Percentiles rank a stretch among this genome's conserved stretches.
These are phyloP conservation scores for Primulina eburnea DNA, from an alignment of 257 asterid species.

Conservation along the genomic window DNA sequence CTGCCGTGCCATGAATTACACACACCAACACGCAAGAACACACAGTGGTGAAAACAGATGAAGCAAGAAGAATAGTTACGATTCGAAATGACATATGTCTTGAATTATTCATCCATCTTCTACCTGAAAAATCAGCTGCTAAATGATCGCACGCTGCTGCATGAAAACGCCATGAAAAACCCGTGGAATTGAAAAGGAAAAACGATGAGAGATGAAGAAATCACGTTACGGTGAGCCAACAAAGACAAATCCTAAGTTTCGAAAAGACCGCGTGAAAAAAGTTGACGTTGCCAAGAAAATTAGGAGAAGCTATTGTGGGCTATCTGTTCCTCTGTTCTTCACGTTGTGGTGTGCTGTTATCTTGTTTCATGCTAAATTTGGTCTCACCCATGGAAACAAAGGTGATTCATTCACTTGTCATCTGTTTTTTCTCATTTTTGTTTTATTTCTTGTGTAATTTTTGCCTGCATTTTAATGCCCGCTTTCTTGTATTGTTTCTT, in stretches of 20 bases:
- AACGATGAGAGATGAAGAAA: conserved; percentile 54
- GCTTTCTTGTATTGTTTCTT: background rate
- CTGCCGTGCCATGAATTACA: conserved; percentile 16
- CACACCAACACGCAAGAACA: background rate
- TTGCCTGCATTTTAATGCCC: background rate
- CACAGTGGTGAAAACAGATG: background rate
- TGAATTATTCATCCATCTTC: background rate
- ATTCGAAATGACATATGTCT: background rate
- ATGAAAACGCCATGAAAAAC: conserved; percentile 5
- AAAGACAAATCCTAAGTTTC: conserved; percentile 26
- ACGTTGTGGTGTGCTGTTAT: conserved; percentile 52
- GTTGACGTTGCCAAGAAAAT: conserved; percentile 21
- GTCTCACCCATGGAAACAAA: conserved; percentile 60
- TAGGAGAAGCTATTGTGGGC: conserved; percentile 39
- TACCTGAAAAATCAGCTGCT: background rate
- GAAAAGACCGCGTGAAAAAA: conserved; percentile 27
- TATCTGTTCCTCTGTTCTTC: conserved; percentile 51
- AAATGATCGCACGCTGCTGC: background rate
- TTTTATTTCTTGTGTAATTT: conserved; percentile 7
- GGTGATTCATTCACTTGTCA: conserved; percentile 35
- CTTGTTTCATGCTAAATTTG: conserved; percentile 51
- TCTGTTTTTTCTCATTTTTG: background rate
- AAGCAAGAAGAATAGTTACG: background rate
- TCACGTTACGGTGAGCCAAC: conserved; percentile 29
- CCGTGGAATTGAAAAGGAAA: background rate